Conservation (phyloP, 129 eudicot genomes). For the Heracleum sosnowskyi region DNA sequence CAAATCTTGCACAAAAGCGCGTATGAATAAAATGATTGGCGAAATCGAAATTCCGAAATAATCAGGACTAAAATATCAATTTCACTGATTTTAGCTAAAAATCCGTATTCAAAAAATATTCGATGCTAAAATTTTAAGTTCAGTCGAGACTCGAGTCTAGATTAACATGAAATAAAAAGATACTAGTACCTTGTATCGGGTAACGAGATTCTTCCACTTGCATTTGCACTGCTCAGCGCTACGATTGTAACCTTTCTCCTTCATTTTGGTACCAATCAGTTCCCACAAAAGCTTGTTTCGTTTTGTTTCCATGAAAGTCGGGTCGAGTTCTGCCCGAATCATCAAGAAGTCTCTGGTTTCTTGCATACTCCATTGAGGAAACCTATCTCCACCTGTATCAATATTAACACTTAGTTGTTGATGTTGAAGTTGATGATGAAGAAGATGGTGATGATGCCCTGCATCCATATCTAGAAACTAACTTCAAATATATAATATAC, state of each 20-base stretch:
- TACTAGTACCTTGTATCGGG: constrained; percentile 60
- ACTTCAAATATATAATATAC: constrained; percentile 10
- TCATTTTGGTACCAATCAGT: constrained; percentile 52
- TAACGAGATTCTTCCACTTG: constrained; percentile 93
- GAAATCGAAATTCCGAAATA: too few species aligned
- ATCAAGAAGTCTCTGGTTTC: constrained; percentile 73
- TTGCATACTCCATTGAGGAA: constrained; percentile 90
- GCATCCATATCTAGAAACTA: constrained; percentile 9
- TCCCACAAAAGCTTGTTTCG: constrained; percentile 85
- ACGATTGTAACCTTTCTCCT: constrained; percentile 71
- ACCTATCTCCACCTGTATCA: constrained; percentile 43
- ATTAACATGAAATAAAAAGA: not conserved
- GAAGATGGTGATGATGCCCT: constrained; percentile 25
- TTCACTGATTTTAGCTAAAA: too few species aligned
- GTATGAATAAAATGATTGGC: not conserved
- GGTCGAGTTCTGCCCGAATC: constrained; percentile 76
- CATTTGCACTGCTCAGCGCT: constrained; percentile 84
- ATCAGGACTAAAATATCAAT: too few species aligned
- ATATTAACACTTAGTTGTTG: constrained; percentile 27
- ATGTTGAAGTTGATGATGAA: constrained; percentile 32
- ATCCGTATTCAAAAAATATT: too few species aligned
- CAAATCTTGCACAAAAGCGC: not conserved
- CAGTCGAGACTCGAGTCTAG: too few species aligned
- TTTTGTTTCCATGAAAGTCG: constrained; percentile 76
- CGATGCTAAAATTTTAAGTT: too few species aligned